Evolutionary conservation across 2,329 filamentous ascomycete genomes (phyloP), one percentile per base, ranked within the genome.

Genomic region (Penicillium sp.): DNA sequence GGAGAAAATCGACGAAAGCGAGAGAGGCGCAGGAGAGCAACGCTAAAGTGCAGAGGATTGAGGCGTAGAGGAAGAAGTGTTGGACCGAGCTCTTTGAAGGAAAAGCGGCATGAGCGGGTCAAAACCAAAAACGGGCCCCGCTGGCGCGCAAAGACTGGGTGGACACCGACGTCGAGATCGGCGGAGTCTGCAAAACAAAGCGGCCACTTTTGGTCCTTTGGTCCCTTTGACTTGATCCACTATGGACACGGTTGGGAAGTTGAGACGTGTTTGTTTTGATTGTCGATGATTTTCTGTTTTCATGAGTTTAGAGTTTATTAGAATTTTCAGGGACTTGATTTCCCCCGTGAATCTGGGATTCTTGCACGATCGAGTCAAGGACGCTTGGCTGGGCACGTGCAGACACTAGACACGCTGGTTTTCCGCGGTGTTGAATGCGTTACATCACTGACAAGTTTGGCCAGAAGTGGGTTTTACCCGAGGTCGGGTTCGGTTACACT

Each of bases 381-480:
- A 14, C 39, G 18, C 20, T 41, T 32, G 33, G 27, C 14, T 28
- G 17, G 28, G 32, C 42, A 48, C 36, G 39, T 50, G 45, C 42
- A 38, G 18, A 16, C 34, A 32, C 16, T 16, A 29, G 22, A 11
- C 22, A 11, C 39, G 14, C 16, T 22, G 20, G 18, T n/a, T 29
- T 32, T 35, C 33, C 32, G 31, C 34, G 36, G 42, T 37, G 32
- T 28, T 30, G n/a, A 36, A 12, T 11, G 16, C 10, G 43, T 44
- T 35, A 32, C 18, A 16, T 28, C 18, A 27, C 17, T 20, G 48
- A 52, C 47, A 41, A 39, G 17, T 44, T 30, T 12, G 35, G 15
- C 26, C 30, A 44, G 26, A 47, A 32, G 48, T 42, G 48, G 47
- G 48, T 48, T 28, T 44, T 45, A 41, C 37, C 45, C 50, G 42